Evolutionary conservation across 805 yeast species (phyloP), one percentile per base, ranked within the genome.

Genomic region (Lipomyces anomalus): DNA sequence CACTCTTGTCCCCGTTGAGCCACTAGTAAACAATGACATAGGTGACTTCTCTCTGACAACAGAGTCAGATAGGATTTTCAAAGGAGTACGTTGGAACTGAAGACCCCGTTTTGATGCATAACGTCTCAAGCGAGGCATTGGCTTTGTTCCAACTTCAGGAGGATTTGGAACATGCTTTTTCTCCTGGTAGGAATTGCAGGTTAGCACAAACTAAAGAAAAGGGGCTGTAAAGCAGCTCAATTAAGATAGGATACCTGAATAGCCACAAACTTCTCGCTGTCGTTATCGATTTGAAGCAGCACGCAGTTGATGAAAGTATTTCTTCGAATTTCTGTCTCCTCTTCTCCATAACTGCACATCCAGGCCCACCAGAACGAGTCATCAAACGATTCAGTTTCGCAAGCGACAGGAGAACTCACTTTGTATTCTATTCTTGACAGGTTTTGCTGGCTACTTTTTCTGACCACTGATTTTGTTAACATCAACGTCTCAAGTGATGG

Each of bases 361-460:
- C 53, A 49, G 17, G 38, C 42, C 53, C 52, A 46, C 40, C 40
- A 43, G 32, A 43, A 47, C 18, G 48, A 18, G 13, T 49, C 48
- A 26, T 49, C 53, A 4, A 49, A 40, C 4, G 43, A 13, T 9
- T 9, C 11, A 26, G 30, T 13, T 9, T 9, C 30, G 30, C 11
- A 26, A 26, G 30, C 9, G 9, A 26, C 30, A 26, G 9, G 30
- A 26, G 30, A 26, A 13, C 11, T 9, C 13, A 13, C 30, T 9
- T 13, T 13, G 30, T 9, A 13, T 13, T 9, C 30, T 9, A 13
- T 13, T 9, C 30, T 9, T 9, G 9, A 26, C 30, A 9, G 11
- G 30, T 9, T 13, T 13, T 9, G 11, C 11, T 9, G 11, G 30
- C 30, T 9, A 13, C 13, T 13, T 9, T 13, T 26, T 9, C 30